phyloP scores from a whole-genome alignment of 2,329 filamentous ascomycete species.

The Thermoascus crustaceus region DNA sequence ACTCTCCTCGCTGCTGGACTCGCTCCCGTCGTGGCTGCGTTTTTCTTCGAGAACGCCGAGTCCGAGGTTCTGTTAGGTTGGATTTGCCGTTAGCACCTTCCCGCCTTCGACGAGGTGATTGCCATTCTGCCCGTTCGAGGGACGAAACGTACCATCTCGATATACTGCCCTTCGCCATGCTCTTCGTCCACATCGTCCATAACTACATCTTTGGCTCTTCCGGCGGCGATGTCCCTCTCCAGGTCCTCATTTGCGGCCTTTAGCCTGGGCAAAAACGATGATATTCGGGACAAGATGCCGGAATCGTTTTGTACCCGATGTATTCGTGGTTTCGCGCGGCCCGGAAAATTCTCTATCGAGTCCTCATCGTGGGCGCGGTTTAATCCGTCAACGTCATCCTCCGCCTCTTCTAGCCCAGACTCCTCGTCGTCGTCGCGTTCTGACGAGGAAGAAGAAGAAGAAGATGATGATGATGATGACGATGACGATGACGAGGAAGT shows the following conservation, averaged over 20 bases:
- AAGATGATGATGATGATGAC: constrained; percentile 6
- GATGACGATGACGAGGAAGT: constrained; percentile 11
- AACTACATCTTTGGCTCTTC: constrained; percentile 20
- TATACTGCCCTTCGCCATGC: constrained; percentile 29
- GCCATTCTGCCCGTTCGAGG: too few relatives aligned
- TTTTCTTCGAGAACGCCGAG: constrained; percentile 39
- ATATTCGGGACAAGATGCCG: constrained; percentile 29
- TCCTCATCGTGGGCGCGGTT: constrained; percentile 2
- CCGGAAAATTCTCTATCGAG: constrained; percentile 20
- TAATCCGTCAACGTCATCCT: constrained; percentile 6
- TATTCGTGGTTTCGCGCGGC: constrained; percentile 28
- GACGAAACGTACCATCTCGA: constrained; percentile 32
- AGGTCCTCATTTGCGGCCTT: constrained; percentile 37
- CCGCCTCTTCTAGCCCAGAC: constrained; percentile 15
- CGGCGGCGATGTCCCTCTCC: constrained; percentile 29
- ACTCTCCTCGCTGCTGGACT: constrained; percentile 13
- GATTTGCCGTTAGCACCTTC: not conserved
- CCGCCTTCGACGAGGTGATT: not conserved
- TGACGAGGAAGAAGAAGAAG: constrained; percentile 8
- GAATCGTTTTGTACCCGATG: constrained; percentile 18
- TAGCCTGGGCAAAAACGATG: constrained; percentile 35
- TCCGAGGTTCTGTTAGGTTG: constrained; percentile 30
- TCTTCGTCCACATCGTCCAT: constrained; percentile 29
- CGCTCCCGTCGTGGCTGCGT: constrained; percentile 12
- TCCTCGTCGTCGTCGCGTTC: constrained; percentile 19